phyloP scores from a whole-genome alignment of 371 early-diverging fungal genomes.

The Mortierella sp. region DNA sequence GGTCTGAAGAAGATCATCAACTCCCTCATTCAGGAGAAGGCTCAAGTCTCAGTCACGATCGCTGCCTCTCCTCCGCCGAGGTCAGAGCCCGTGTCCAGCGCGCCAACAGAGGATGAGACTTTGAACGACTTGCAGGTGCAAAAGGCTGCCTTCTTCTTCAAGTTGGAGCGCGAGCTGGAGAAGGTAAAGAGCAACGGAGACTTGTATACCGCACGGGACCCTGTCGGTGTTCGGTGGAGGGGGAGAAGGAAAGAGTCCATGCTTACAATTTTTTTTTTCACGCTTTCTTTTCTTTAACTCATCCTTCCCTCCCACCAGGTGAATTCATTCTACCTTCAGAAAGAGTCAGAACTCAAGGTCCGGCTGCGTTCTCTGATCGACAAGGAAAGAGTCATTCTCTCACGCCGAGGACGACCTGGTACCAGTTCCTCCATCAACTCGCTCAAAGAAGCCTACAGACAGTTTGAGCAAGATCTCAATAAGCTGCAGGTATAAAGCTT shows the following conservation, averaged over 20 bases:
- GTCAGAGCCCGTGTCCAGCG: constrained; percentile 5
- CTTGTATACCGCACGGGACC: too few relatives aligned
- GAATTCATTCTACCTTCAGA: constrained; percentile 84
- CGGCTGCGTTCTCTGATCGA: constrained; percentile 79
- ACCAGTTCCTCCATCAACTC: constrained; percentile 70
- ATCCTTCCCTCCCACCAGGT: too few relatives aligned
- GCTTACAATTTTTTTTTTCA: constrained; percentile 1
- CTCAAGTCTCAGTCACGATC: constrained; percentile 53
- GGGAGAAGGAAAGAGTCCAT: not conserved
- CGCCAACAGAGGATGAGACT: constrained; percentile 61
- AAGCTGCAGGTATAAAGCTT: constrained; percentile 83
- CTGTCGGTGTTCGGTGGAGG: not conserved
- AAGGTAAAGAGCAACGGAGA: constrained; percentile 60
- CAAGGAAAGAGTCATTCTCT: constrained; percentile 81
- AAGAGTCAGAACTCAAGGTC: constrained; percentile 82
- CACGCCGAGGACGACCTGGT: constrained; percentile 64
- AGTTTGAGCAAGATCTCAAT: constrained; percentile 91
- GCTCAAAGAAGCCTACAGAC: constrained; percentile 87
- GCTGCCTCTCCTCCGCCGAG: constrained; percentile 58
- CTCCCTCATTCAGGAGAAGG: constrained; percentile 61
- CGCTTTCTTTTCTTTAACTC: too few relatives aligned
- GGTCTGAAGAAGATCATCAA: constrained; percentile 96
- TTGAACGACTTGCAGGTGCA: constrained; percentile 71
- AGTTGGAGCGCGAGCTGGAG: constrained; percentile 85
- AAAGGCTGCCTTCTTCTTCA: constrained; percentile 85